Base-by-base conservation (phyloP, 2,329 filamentous ascomycete genomes). In the Clonostachys solani region DNA sequence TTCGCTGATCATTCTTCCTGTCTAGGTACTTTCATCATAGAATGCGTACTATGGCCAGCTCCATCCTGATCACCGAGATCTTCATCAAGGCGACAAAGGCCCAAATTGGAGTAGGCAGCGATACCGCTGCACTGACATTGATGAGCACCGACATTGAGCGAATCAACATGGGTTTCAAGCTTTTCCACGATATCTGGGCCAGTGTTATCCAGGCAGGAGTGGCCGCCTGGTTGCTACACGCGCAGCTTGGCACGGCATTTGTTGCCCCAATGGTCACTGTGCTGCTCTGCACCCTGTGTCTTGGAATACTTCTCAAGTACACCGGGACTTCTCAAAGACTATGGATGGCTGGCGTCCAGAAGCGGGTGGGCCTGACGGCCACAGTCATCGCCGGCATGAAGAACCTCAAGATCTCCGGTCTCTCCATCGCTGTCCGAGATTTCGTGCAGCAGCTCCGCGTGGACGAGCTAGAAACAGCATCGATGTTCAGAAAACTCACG, bases 131-230 rank as follows among this genome's bases (percentile, higher is more conserved):
- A 0, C 51, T 77, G 40, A 75, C 73, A 0, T 59, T 76, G 4
- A 77, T 77, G 73, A 72, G 64, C 47, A 65, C 69, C 5, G 74
- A 78, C 43, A 60, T 75, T 10, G 73, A 75, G 48, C 62, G 66
- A 6, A 65, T 75, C 4, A 54, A 61, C 3, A 41, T 53, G 1
- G 72, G 67, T 1, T 56, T 64, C 5, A 47, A 54, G 5, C 52
- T 47, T 2, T 47, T 72, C 33, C 74, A 75, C 42, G 66, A 73
- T 23, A 48, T 67, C 5, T 74, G 70, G 71, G 67, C 62, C 0
- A 65, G 56, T 37, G 45, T 61, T 1, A 49, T 76, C 1, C 67
- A 78, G 50, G 64, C 73, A 5, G 66, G 55, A 5, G 46, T 80
- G 2, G 70, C 69, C 0, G 68, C 69, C 43, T 80, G 66, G 56